Percentiles rank a stretch among this genome's conserved stretches.
Conservation (phyloP, 2,329 filamentous ascomycete species). For the Elsinoe perseae region DNA sequence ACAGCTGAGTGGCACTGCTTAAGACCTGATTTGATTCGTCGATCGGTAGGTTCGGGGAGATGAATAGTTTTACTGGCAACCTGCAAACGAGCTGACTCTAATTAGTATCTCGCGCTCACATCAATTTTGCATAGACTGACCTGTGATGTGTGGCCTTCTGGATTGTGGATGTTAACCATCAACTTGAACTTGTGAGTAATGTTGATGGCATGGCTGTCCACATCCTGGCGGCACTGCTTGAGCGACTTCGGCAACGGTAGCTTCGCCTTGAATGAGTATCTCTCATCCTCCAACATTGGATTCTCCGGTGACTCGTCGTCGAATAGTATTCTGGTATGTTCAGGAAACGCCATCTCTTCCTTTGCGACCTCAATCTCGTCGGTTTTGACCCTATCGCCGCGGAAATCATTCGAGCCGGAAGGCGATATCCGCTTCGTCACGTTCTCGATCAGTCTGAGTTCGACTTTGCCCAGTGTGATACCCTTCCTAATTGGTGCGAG, state of each 20-base stretch:
- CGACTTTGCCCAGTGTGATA: constrained; percentile 73
- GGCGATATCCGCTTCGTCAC: constrained; percentile 39
- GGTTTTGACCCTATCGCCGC: constrained; percentile 28
- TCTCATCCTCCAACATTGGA: constrained; percentile 43
- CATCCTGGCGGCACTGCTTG: constrained; percentile 78
- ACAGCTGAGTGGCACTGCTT: constrained; percentile 42
- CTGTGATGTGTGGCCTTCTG: constrained; percentile 90
- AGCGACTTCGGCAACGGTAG: constrained; percentile 72
- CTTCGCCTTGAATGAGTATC: constrained; percentile 51
- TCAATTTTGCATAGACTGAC: constrained; percentile 24
- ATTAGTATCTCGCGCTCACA: constrained; percentile 33
- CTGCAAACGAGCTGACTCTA: constrained; percentile 77
- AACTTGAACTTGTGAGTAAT: constrained; percentile 88
- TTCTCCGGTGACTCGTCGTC: constrained; percentile 35
- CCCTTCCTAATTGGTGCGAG: constrained; percentile 86
- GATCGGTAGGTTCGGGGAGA: constrained; percentile 85
- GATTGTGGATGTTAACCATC: constrained; percentile 84
- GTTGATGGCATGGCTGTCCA: constrained; percentile 82
- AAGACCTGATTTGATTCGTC: constrained; percentile 76
- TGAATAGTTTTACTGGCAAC: constrained; percentile 85
- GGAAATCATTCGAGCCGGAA: constrained; percentile 27
- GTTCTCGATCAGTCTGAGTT: constrained; percentile 74
- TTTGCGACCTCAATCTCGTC: constrained; percentile 34
- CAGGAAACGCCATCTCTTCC: constrained; percentile 33
- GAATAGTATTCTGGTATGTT: constrained; percentile 29